Conservation (phyloP, 169 alveolate genomes). For the Cryptosporidium meleagridis region DNA sequence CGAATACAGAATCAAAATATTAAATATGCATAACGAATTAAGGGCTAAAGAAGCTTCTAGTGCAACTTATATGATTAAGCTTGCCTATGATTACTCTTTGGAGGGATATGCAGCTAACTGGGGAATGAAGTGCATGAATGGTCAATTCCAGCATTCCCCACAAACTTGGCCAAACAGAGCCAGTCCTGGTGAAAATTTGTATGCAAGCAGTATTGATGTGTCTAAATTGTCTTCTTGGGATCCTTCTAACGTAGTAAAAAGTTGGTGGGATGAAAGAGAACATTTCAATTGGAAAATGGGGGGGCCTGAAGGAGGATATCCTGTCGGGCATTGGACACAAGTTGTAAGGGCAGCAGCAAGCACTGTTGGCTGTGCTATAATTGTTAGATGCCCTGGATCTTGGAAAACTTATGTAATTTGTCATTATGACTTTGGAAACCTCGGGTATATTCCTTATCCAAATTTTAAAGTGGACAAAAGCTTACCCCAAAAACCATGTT, state of each 20-base stretch:
- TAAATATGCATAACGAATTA: constrained; percentile 77
- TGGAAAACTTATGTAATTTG: constrained; percentile 80
- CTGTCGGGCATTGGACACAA: constrained; percentile 81
- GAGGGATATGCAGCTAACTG: constrained; percentile 79
- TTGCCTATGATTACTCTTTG: constrained; percentile 76
- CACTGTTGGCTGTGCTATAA: constrained; percentile 79
- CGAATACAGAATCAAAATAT: constrained; percentile 75
- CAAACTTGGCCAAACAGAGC: constrained; percentile 78
- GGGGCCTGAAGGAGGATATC: constrained; percentile 76
- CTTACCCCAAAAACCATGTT: constrained; percentile 68
- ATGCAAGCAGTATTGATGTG: constrained; percentile 76
- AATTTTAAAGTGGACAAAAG: constrained; percentile 44
- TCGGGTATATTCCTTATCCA: constrained; percentile 77
- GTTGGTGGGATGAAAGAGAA: constrained; percentile 81
- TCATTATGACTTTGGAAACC: constrained; percentile 79
- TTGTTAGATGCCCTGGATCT: constrained; percentile 78
- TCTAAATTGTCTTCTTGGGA: constrained; percentile 76
- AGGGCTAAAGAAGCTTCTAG: constrained; percentile 76
- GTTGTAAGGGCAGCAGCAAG: constrained; percentile 81
- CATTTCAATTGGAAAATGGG: constrained; percentile 77
- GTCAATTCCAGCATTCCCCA: constrained; percentile 71
- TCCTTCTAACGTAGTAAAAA: constrained; percentile 76
- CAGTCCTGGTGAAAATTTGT: constrained; percentile 79
- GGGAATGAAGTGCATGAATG: constrained; percentile 77
- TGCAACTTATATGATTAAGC: constrained; percentile 78